Base-by-base conservation (phyloP, 2,329 filamentous ascomycete genomes). In the Talaromyces sp. region DNA sequence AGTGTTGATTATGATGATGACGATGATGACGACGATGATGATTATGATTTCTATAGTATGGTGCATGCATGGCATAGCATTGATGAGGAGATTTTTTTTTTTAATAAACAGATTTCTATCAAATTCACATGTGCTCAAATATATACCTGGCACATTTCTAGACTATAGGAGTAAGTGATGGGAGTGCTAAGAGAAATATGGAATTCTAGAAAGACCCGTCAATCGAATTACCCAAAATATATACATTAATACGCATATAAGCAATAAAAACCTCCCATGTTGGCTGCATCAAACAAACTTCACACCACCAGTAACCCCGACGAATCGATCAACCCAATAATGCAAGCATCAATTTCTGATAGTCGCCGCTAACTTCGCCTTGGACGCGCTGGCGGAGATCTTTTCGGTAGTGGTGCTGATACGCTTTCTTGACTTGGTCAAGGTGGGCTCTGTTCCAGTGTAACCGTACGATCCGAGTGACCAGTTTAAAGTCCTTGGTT, bases 281-380 rank as follows among this genome's bases (percentile, higher is more conserved):
- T 23, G 23, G 23, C 2, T 23, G 23, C 23, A 23, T 23, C 23
- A 23, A 23, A 23, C 23, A 23, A 23, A 23, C 23, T 23, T 23
- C 23, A 23, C 23, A 23, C 23, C 23, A 23, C 23, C 23, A 23
- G 23, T 23, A 23, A 40, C 14, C 36, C 16, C 5, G 6, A 7
- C 14, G 18, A 16, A 53, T 31, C 27, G 3, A 54, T 69, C 71
- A 80, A 68, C 77, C 75, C 65, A 85, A 72, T 69, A 85, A 78
- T 64, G 89, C 91, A 66, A 96, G 76, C 84, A 97, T 82, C 69
- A 94, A 76, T 67, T 79, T 84, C 77, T 90, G 83, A 68, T 95
- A 96, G 75, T 96, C 89, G 4, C 92, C 91, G 64, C 89, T 91
- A 5, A 91, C 96, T 81, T 98, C 94, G 2, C 88, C 87, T 71